These are phyloP conservation scores for Xerocomus spinulosus DNA, from an alignment of 768 basidiomycete species.

Conservation along the genomic window DNA sequence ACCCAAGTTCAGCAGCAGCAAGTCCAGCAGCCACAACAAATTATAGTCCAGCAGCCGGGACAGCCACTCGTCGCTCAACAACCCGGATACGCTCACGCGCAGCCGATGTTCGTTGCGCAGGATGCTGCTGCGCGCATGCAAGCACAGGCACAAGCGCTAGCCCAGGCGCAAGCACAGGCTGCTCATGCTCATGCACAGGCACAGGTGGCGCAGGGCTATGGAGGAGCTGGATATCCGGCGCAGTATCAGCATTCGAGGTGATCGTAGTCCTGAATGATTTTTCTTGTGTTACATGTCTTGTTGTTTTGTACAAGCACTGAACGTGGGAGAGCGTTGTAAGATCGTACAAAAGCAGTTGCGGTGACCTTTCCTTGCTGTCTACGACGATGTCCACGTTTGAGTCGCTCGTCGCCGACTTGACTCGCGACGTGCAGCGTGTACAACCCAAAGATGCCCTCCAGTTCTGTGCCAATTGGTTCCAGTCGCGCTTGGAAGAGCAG, in stretches of 20 bases:
- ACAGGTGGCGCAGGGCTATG: slow-evolving; percentile 30
- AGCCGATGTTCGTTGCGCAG: slow-evolving; percentile 30
- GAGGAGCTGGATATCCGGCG: slow-evolving; percentile 23
- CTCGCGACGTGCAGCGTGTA: slow-evolving; percentile 78
- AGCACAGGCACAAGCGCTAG: slow-evolving; percentile 40
- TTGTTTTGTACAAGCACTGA: slow-evolving; percentile 13
- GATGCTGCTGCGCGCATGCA: slow-evolving; percentile 35
- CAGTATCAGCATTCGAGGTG: slow-evolving; percentile 32
- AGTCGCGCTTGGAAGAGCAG: slow-evolving; percentile 81
- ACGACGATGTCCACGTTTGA: slow-evolving; percentile 67
- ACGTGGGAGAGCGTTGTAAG: slow-evolving; percentile 24
- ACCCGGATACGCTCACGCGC: slow-evolving; percentile 30
- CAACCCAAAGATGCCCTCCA: slow-evolving; percentile 91
- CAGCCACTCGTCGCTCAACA: slow-evolving; percentile 37
- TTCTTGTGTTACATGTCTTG: neutral
- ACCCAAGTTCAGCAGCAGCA: slow-evolving; percentile 37
- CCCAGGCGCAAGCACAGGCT: slow-evolving; percentile 38
- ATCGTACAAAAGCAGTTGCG: slow-evolving; percentile 6
- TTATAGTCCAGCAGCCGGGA: slow-evolving; percentile 37
- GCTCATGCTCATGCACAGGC: slow-evolving; percentile 41
- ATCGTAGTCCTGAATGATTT: too few relatives aligned
- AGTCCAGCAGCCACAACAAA: slow-evolving; percentile 40
- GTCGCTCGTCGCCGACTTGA: slow-evolving; percentile 75
- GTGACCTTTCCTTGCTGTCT: slow-evolving; percentile 4
- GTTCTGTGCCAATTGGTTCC: slow-evolving; percentile 94